Conservation (phyloP, 2,329 filamentous ascomycete genomes). For the Calonectria pauciramosa region DNA sequence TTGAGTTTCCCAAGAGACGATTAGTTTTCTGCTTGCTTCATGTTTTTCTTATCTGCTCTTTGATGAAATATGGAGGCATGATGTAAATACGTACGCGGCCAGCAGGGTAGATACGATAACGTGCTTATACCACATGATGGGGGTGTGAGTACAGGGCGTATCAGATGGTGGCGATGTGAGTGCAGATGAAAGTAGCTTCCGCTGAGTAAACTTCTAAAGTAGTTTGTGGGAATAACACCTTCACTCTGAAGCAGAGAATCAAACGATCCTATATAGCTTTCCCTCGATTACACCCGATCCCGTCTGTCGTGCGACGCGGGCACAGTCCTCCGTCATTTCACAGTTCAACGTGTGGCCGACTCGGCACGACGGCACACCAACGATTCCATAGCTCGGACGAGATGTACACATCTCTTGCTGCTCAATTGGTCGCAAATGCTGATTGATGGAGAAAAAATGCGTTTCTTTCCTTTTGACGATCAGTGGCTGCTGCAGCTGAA, state of each 20-base stretch:
- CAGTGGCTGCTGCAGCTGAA: neutral
- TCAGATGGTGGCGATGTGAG: neutral
- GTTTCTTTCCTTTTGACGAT: neutral
- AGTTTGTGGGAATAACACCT: neutral
- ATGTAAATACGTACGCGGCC: conserved; percentile 9
- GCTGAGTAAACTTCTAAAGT: neutral
- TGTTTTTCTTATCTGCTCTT: neutral
- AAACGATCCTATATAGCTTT: neutral
- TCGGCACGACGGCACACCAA: neutral
- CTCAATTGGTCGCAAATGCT: neutral
- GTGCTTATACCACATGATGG: conserved; percentile 19
- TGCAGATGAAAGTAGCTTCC: neutral
- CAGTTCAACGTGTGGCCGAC: neutral
- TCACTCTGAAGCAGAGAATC: neutral
- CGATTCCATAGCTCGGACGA: neutral
- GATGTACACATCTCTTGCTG: neutral
- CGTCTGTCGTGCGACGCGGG: neutral
- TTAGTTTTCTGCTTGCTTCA: neutral
- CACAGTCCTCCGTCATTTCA: neutral
- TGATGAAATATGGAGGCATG: neutral
- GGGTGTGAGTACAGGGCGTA: neutral
- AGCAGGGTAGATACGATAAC: conserved; percentile 13
- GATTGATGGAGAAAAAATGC: neutral
- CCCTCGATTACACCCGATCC: neutral
- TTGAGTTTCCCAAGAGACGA: neutral